Conservation (phyloP, 1,284 basidiomycete species). For the Irpex rosettiformis region DNA sequence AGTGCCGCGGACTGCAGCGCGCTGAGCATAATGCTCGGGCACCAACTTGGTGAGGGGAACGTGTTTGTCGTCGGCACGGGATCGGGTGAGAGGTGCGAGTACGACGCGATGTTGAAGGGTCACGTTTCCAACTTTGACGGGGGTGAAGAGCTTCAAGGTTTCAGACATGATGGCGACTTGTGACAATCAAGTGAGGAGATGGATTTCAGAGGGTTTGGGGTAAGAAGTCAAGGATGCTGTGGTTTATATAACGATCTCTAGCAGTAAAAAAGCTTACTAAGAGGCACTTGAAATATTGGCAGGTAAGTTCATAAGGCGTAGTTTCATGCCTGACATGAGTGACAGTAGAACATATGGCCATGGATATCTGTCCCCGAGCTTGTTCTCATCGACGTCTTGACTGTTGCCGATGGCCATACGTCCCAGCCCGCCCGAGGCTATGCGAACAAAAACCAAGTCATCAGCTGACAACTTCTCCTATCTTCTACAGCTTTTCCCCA, state of each 20-base stretch:
- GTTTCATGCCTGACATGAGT: background rate
- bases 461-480: too few relatives aligned
- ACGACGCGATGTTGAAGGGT: constrained; percentile 39
- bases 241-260: background rate
- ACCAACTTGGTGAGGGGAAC: constrained; percentile 20
- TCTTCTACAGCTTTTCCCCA: too few relatives aligned
- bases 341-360: background rate
- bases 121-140: constrained; percentile 34
- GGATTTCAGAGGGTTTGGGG: background rate
- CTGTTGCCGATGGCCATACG: too few relatives aligned
- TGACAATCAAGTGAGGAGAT: background rate
- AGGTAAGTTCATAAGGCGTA: too few relatives aligned
- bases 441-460: too few relatives aligned
- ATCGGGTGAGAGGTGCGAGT: constrained; percentile 40
- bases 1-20: constrained; percentile 36
- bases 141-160: constrained; percentile 32
- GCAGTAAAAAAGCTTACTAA: too few relatives aligned
- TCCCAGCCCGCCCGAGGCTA: too few relatives aligned
- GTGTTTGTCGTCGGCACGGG: constrained; percentile 23
- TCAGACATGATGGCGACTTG: constrained; percentile 17
- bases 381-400: background rate
- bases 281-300: too few relatives aligned
- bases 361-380: background rate
- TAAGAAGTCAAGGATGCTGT: background rate
- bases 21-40: constrained; percentile 38